Base-by-base conservation (phyloP, 352 stramenopile genomes). In the Globisporangium cylindrosporum region DNA sequence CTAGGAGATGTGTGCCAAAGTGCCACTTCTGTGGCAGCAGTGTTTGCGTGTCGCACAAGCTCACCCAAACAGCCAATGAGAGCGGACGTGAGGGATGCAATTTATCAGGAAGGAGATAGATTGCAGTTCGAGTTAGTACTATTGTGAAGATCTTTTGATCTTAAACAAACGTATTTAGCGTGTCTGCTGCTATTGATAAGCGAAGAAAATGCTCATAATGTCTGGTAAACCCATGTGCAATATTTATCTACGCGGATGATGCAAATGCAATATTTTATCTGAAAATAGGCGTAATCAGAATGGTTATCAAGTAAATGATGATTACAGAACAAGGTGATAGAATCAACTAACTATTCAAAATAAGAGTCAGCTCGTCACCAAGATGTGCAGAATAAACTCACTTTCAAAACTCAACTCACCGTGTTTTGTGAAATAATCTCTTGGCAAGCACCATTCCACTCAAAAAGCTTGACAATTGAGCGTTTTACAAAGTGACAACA, bases 401-500 rank as follows among this genome's bases (percentile, higher is more conserved):
- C 18, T 51, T 51, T 51, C 22, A n/a, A 58, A 34, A 10, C 24
- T 58, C 18, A 38, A 41, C 0, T 1, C 20, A 59, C 54, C 54
- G 15, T 59, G n/a, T 59, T 41, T 41, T 59, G 54, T 14, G 12
- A 59, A 27, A 59, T 38, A 2, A 51, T 5, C 43, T 22, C 43
- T 59, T 18, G 54, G 12, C 14, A 8, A 5, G 20, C 1, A 22
- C 1, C 15, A 9, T 14, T 34, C 9, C 51, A 58, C 7, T 4
- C 49, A 56, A 56, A 56, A 24, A 57, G 51, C 15, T 22, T 43
- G 54, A 59, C 4, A 59, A 59, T 8, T 29, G 34, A 32, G 27
- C 27, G 5, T 22, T 49, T 24, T 27, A 49, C 43, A 43, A 66
- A 49, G 25, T 14, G 20, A 25, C 60, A 34, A 66, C 25, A 66